phyloP scores from a whole-genome alignment of 2,329 filamentous ascomycete genomes.

The Ustulina deusta region DNA sequence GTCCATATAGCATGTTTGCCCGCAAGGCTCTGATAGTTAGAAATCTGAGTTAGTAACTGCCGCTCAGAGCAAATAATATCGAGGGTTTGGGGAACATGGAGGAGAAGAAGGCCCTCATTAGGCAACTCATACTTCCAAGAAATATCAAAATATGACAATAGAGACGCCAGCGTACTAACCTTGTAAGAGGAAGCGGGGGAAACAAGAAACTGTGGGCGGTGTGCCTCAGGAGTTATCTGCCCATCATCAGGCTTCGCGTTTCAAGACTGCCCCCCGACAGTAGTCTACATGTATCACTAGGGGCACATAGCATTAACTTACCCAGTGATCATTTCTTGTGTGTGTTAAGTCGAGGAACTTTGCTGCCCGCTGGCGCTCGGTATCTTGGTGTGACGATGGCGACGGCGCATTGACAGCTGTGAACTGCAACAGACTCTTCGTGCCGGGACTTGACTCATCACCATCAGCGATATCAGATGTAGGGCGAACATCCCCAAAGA shows the following conservation, averaged over 20 bases:
- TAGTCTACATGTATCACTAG: not conserved
- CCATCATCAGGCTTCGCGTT: slow-evolving; percentile 4
- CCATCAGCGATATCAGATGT: not conserved
- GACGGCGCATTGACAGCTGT: slow-evolving; percentile 9
- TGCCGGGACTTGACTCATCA: not conserved
- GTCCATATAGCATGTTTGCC: not conserved
- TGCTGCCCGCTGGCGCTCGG: slow-evolving; percentile 37
- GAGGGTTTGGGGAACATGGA: not conserved
- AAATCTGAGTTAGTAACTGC: not conserved
- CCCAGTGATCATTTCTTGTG: slow-evolving; percentile 30
- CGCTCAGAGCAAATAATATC: not conserved
- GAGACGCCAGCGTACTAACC: not conserved
- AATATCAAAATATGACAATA: not conserved
- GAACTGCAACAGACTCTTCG: not conserved
- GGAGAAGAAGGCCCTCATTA: not conserved
- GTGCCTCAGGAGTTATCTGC: slow-evolving; percentile 19
- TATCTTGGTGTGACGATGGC: slow-evolving; percentile 25
- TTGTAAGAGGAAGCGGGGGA: slow-evolving; percentile 23
- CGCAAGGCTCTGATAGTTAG: not conserved
- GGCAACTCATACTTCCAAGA: not conserved
- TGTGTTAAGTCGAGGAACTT: slow-evolving; percentile 38
- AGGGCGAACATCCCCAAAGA: slow-evolving; percentile 39
- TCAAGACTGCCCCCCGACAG: not conserved
- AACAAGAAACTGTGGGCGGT: slow-evolving; percentile 25
- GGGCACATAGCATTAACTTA: slow-evolving; percentile 6